These are phyloP conservation scores for Climacium dendroides DNA, from an alignment of 225 moss, liverwort and hornwort genomes.

Conservation along the genomic window DNA sequence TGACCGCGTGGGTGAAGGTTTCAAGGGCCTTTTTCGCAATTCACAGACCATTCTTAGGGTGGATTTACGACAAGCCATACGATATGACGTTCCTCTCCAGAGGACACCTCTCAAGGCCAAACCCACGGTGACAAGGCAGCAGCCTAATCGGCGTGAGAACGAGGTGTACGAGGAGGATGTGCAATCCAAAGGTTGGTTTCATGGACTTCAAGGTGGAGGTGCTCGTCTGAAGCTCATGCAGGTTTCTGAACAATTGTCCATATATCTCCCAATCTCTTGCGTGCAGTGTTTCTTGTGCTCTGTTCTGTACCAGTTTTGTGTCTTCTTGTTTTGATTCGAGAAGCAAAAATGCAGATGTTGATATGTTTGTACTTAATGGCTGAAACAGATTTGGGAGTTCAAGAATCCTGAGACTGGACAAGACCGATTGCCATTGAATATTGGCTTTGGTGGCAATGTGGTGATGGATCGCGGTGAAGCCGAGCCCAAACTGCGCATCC, in stretches of 20 bases:
- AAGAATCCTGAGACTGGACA: conserved; percentile 36
- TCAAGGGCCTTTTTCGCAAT: conserved; percentile 43
- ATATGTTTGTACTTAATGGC: neutral
- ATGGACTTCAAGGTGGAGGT: conserved; percentile 76
- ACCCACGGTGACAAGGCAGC: neutral
- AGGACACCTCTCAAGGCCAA: neutral
- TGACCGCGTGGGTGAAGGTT: conserved; percentile 21
- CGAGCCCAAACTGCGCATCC: conserved; percentile 66
- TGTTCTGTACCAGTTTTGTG: neutral
- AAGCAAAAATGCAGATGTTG: neutral
- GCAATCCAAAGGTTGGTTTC: conserved; percentile 48
- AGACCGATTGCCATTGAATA: conserved; percentile 33
- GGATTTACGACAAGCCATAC: conserved; percentile 56
- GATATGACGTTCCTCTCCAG: conserved; percentile 47
- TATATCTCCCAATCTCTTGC: neutral
- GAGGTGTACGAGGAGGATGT: conserved; percentile 18
- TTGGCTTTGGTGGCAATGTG: conserved; percentile 76
- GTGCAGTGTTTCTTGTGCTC: neutral
- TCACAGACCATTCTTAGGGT: conserved; percentile 71
- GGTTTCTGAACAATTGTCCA: conserved; percentile 8
- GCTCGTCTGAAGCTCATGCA: conserved; percentile 92
- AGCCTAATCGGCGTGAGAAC: conserved; percentile 7
- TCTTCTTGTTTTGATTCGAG: neutral
- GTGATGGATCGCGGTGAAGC: conserved; percentile 65
- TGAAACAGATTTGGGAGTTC: conserved; percentile 61